Evolutionary conservation across 768 basidiomycete species (phyloP), one percentile per base, ranked within the genome.

Genomic region (Termitomyces sp.): DNA sequence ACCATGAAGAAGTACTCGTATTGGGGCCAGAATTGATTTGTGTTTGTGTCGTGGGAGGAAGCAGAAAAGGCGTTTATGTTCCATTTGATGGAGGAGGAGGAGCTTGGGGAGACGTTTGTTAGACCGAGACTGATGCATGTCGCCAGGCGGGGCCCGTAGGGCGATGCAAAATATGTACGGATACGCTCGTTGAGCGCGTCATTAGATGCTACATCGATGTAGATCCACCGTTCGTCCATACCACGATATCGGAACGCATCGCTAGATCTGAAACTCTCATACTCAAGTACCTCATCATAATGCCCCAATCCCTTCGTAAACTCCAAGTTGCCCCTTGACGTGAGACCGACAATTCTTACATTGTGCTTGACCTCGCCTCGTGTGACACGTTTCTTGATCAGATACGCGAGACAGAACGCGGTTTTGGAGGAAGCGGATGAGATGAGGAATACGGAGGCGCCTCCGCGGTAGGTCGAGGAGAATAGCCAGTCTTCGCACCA

Each of bases 361-460:
- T 59, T 58, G 8, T 57, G 34, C 21, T 62, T 58, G 9, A 68
- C 32, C 42, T 70, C 74, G 9, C 70, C 70, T 14, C 61, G 62
- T 12, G 62, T 56, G 21, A 73, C 62, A 25, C 83, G 81, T 57
- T 82, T 82, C 6, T 72, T 65, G 23, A 87, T 73, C 52, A 81
- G 72, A 62, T 87, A 86, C 4, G 86, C 86, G 19, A 87, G 73
- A 58, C 82, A 86, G 66, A 88, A 87, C 0, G 87, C 85, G 1
- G 86, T 89, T 63, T 89, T 89, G 27, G 87, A 80, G 3, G 87
- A 89, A 0, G 87, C 87, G 41, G 85, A 86, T 2, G 87, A 86
- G 38, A 89, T 78, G 46, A 89, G 72, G 57, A 89, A 71, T 29
- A 66, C 64, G 2, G 72, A 72, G 4, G 77, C 77, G 6, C 74